Base-by-base conservation (phyloP, 441 rosid species). In the Hypseocharis bilobata region DNA sequence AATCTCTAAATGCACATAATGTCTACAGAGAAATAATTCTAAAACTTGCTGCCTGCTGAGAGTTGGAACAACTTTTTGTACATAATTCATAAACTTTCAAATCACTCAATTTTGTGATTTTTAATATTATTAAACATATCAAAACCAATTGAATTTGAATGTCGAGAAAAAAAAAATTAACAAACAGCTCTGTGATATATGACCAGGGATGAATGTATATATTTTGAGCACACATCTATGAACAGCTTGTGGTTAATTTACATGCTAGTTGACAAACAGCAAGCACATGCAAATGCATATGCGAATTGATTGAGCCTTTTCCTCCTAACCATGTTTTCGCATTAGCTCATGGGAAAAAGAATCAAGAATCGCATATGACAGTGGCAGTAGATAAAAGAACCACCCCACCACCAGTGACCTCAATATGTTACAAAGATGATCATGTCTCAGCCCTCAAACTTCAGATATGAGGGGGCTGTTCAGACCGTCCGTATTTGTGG, bases 391-490 rank as follows among this genome's bases (percentile, higher is more conserved):
- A 38, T 8, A 57, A 44, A 19, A 28, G 45, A 57, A 32, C 51
- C 19, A 29, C 28, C 36, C 27, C 38, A 19, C 7, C 1, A 36
- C 3, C n/a, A 47, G 49, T 58, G 20, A 29, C 26, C 30, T 40
- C 36, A 14, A 70, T 3, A 36, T 29, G 30, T 8, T 1, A 60
- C n/a, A 55, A 69, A 62, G 34, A 58, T 8, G 16, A 29, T 4
- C 75, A 70, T 66, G 62, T 76, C 72, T 73, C 42, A 36, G 58
- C 36, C 49, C 67, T 75, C 70, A 58, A n/a, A n/a, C 81, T 76
- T 66, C 74, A 8, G 91, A 80, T 62, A 92, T 49, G 61, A 92
- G 93, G 36, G 96, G 91, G 64, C 77, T 77, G 63, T 69, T 73
- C 64, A 90, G 92, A 72, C 79, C 78, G 63, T 83, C 88, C n/a